Conservation (phyloP, 2,329 filamentous ascomycete genomes). For the Decorospora gaudefroyi region DNA sequence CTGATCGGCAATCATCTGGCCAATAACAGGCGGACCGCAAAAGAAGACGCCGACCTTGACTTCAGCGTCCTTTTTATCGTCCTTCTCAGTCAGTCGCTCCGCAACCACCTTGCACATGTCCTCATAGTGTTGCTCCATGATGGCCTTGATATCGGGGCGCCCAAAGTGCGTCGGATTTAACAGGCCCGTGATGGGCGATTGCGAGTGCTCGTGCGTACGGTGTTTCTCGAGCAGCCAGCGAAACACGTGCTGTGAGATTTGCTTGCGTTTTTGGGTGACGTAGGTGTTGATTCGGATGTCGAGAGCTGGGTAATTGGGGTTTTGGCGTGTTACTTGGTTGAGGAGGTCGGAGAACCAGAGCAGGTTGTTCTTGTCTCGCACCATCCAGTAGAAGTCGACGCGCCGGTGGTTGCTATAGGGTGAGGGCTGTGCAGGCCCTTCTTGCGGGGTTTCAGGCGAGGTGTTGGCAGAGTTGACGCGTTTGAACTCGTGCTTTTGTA, state of each 20-base stretch:
- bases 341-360: slow-evolving; percentile 63
- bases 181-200: slow-evolving; percentile 60
- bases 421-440: slow-evolving; percentile 13
- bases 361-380: slow-evolving; percentile 61
- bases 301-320: slow-evolving; percentile 45
- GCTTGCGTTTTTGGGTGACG: slow-evolving; percentile 60
- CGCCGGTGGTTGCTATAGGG: slow-evolving; percentile 53
- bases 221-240: slow-evolving; percentile 62
- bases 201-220: slow-evolving; percentile 57
- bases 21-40: slow-evolving; percentile 61
- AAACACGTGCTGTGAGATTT: slow-evolving; percentile 60
- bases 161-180: slow-evolving; percentile 61
- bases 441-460: slow-evolving; percentile 11
- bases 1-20: slow-evolving; percentile 59
- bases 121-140: slow-evolving; percentile 60
- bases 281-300: slow-evolving; percentile 62
- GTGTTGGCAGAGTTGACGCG: slow-evolving; percentile 25
- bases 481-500: slow-evolving; percentile 54
- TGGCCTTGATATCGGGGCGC: slow-evolving; percentile 58
- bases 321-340: slow-evolving; percentile 51
- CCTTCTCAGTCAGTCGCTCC: slow-evolving; percentile 25
- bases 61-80: slow-evolving; percentile 28
- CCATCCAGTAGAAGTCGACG: slow-evolving; percentile 65
- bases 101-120: slow-evolving; percentile 53
- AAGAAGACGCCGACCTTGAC: slow-evolving; percentile 62